Evolutionary conservation across 1,284 basidiomycete genomes (phyloP).

Genomic region (Violaceomyces palustris): DNA sequence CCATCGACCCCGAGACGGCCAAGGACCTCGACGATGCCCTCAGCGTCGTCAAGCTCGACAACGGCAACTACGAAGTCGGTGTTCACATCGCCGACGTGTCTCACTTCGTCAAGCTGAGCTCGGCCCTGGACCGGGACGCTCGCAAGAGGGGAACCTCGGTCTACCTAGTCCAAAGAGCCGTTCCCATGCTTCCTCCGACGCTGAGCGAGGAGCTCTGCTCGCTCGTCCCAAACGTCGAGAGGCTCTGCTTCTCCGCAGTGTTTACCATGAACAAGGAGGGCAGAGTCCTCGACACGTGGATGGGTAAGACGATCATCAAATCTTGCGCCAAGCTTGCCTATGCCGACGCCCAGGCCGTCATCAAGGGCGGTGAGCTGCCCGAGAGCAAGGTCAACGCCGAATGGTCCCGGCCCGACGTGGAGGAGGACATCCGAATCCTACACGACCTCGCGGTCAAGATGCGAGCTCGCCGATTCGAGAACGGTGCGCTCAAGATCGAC

Average conservation of each 20-base stretch:
- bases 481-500: constrained; percentile 72
- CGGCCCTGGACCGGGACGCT: constrained; percentile 92
- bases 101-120: constrained; percentile 89
- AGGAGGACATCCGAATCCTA: constrained; percentile 70
- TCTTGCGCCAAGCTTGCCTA: constrained; percentile 84
- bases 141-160: constrained; percentile 94
- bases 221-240: constrained; percentile 77
- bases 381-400: constrained; percentile 56
- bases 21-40: constrained; percentile 93
- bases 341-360: constrained; percentile 70
- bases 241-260: constrained; percentile 67
- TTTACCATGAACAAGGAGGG: constrained; percentile 83
- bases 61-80: constrained; percentile 84
- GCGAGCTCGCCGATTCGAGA: constrained; percentile 69
- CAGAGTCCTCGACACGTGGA: constrained; percentile 78
- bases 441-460: constrained; percentile 64
- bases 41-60: constrained; percentile 78
- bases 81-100: constrained; percentile 95
- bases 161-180: constrained; percentile 87
- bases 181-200: constrained; percentile 90
- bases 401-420: constrained; percentile 60
- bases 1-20: constrained; percentile 82
- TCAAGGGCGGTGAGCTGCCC: constrained; percentile 66
- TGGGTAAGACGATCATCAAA: constrained; percentile 86
- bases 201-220: constrained; percentile 89